Conservation (phyloP, 1,284 basidiomycete species). For the Cryptococcus neoformans region DNA sequence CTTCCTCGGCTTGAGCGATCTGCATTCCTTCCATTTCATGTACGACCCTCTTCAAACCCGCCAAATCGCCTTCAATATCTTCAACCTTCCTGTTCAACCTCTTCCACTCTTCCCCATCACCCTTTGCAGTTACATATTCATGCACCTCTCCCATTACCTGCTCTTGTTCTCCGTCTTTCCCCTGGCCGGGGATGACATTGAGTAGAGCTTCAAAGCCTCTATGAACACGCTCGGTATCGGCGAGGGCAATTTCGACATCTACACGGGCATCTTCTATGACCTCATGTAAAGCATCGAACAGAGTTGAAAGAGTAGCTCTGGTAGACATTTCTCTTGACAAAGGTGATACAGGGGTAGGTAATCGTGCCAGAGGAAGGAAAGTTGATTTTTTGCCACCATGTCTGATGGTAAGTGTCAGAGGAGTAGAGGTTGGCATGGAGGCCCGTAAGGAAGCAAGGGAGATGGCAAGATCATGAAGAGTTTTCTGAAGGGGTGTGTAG, state of each 20-base stretch:
- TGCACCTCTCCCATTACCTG: slow-evolving; percentile 58
- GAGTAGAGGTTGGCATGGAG: slow-evolving; percentile 14
- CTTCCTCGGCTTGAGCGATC: slow-evolving; percentile 7
- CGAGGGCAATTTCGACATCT: slow-evolving; percentile 75
- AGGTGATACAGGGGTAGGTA: slow-evolving; percentile 2
- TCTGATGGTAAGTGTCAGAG: slow-evolving; percentile 7
- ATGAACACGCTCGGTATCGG: slow-evolving; percentile 69
- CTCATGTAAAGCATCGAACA: slow-evolving; percentile 68
- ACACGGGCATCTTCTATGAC: slow-evolving; percentile 79
- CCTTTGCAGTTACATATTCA: slow-evolving; percentile 62
- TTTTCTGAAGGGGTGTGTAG: slow-evolving; percentile 37
- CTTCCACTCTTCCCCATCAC: slow-evolving; percentile 50
- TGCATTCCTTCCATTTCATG: slow-evolving; percentile 42
- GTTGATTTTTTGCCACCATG: slow-evolving; percentile 5
- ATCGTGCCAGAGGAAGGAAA: slow-evolving; percentile 17
- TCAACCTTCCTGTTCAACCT: slow-evolving; percentile 62
- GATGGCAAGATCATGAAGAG: slow-evolving; percentile 40
- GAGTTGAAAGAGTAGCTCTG: slow-evolving; percentile 54
- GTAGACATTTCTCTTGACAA: not conserved
- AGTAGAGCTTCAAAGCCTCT: slow-evolving; percentile 71
- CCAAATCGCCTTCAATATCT: slow-evolving; percentile 77
- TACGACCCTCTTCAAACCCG: slow-evolving; percentile 47
- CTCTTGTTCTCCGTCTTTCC: slow-evolving; percentile 30
- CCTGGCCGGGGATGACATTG: slow-evolving; percentile 53
- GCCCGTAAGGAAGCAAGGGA: slow-evolving; percentile 34